Conservation (phyloP, 257 asterid species). For the Gardenia jasminoides region DNA sequence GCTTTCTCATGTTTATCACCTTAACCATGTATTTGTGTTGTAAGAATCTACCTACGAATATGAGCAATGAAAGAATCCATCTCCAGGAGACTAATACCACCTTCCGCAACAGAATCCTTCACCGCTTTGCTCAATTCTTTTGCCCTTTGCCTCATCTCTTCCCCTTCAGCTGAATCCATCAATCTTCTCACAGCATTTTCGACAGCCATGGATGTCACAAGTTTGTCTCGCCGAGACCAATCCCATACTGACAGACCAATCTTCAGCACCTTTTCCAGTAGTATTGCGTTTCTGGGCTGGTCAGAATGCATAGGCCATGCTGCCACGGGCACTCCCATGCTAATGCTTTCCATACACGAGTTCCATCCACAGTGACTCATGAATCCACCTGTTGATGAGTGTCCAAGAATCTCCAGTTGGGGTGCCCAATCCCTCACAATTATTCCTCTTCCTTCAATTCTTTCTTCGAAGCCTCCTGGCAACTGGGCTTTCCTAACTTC, state of each 20-base stretch:
- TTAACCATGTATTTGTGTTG: too few species aligned
- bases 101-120: conserved; percentile 12
- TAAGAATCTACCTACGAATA: conserved; percentile 3
- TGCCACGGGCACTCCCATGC: conserved; percentile 32
- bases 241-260: conserved; percentile 21
- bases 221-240: conserved; percentile 12
- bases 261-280: conserved; percentile 8
- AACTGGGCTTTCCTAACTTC: conserved; percentile 9
- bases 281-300: conserved; percentile 21
- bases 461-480: conserved; percentile 21
- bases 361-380: conserved; percentile 35
- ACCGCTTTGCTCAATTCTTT: conserved; percentile 13
- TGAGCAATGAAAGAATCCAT: conserved; percentile 17
- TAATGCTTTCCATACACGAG: conserved; percentile 26
- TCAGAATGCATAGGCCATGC: conserved; percentile 34
- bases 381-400: conserved; percentile 28
- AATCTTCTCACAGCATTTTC: conserved; percentile 23
- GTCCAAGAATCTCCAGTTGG: conserved; percentile 17
- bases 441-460: conserved; percentile 14
- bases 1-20: too few species aligned
- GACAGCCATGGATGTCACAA: conserved; percentile 14
- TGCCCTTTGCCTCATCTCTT: conserved; percentile 28
- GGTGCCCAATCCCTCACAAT: conserved; percentile 29
- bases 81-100: neutral
- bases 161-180: conserved; percentile 30